A percentile compares a stretch with the other conserved stretches of the same genome.
phyloP scores from a whole-genome alignment of 352 stramenopile species.

The Phytophthora crassamura region DNA sequence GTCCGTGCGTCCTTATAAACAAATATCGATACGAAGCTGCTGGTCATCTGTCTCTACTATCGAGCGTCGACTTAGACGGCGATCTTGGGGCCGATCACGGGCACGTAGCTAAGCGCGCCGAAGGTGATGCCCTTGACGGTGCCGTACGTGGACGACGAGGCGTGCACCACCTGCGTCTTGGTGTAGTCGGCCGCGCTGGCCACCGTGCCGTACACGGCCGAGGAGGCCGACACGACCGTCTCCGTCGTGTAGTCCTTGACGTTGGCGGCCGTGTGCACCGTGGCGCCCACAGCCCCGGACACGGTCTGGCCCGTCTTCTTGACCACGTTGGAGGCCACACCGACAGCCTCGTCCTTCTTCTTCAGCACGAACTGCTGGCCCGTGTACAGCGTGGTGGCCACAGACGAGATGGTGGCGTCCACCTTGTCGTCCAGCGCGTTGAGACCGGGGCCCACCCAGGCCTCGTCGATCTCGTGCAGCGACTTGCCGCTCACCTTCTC shows the following conservation, averaged over 20 bases:
- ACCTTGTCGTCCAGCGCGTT: slow-evolving; percentile 72
- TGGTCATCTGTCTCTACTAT: slow-evolving; percentile 4
- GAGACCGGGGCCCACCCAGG: slow-evolving; percentile 55
- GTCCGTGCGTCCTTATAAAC: slow-evolving; percentile 21
- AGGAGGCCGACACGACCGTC: slow-evolving; percentile 43
- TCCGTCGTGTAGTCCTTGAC: slow-evolving; percentile 74
- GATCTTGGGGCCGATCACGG: slow-evolving; percentile 69
- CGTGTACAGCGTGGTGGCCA: slow-evolving; percentile 60
- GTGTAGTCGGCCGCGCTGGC: slow-evolving; percentile 68
- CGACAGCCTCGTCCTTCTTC: slow-evolving; percentile 71
- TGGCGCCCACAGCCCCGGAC: slow-evolving; percentile 50
- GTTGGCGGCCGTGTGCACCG: slow-evolving; percentile 49
- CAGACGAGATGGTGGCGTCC: slow-evolving; percentile 57
- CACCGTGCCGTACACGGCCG: slow-evolving; percentile 49
- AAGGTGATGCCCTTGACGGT: slow-evolving; percentile 59
- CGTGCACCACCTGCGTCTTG: slow-evolving; percentile 67
- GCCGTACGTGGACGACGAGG: slow-evolving; percentile 70
- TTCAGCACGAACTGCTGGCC: slow-evolving; percentile 71
- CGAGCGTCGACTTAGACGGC: slow-evolving; percentile 9
- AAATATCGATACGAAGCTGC: slow-evolving; percentile 22
- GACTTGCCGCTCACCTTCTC: slow-evolving; percentile 66
- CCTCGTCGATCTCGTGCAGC: slow-evolving; percentile 63
- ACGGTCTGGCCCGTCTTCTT: slow-evolving; percentile 54
- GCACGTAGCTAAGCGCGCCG: slow-evolving; percentile 65
- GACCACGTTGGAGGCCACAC: slow-evolving; percentile 41